These are phyloP conservation scores for Lodderomyces metapsilosis DNA, from an alignment of 1,139 yeast genomes.

Conservation along the genomic window DNA sequence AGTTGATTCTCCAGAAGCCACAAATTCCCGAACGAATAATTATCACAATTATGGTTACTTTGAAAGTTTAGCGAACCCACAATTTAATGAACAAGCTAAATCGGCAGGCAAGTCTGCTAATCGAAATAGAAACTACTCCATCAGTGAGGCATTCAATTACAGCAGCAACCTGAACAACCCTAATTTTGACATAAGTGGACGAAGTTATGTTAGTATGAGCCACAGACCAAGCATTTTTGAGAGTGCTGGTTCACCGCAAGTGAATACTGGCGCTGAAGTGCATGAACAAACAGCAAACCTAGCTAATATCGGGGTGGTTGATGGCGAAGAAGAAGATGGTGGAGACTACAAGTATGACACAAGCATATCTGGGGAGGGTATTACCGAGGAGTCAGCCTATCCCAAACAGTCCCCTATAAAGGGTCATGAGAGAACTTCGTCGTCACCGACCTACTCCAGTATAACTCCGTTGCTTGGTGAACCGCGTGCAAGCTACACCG, in stretches of 20 bases:
- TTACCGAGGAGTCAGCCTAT: conserved; percentile 3
- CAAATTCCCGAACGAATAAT: background rate
- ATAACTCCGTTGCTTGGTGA: conserved; percentile 9
- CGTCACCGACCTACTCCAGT: conserved; percentile 7
- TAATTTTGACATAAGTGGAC: conserved; percentile 43
- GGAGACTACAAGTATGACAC: background rate
- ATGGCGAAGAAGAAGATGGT: conserved; percentile 15
- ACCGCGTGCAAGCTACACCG: conserved; percentile 2
- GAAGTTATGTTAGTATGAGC: conserved; percentile 40
- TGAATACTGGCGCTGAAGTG: conserved; percentile 49
- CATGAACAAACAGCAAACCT: conserved; percentile 65
- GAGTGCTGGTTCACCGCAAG: conserved; percentile 31
- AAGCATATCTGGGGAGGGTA: background rate
- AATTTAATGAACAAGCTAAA: background rate
- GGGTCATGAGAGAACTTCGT: conserved; percentile 1
- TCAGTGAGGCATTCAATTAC: conserved; percentile 25
- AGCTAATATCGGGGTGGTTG: conserved; percentile 60
- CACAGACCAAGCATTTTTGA: conserved; percentile 18
- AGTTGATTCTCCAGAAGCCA: conserved; percentile 1
- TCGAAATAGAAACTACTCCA: conserved; percentile 21
- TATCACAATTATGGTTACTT: background rate
- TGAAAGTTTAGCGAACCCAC: background rate
- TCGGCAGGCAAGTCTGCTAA: background rate
- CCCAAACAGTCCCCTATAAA: conserved; percentile 22
- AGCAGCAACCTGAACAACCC: conserved; percentile 19